Evolutionary conservation across 2,329 filamentous ascomycete genomes (phyloP), one percentile per base, ranked within the genome.

Genomic region (Aureobasidium sp.): DNA sequence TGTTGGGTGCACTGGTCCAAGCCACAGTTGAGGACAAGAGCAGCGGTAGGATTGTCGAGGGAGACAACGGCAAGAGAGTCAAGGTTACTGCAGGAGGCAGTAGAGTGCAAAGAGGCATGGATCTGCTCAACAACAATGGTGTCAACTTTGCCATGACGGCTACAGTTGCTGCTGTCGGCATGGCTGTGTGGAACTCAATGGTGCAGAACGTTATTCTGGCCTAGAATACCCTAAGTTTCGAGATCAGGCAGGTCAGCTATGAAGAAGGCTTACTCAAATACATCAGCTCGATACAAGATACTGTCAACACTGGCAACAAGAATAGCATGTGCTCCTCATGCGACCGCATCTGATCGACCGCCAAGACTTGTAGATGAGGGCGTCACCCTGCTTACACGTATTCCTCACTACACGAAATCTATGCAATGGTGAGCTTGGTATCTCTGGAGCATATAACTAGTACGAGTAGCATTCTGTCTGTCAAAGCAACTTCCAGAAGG

Each of bases 81-180:
- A 83, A 68, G 57, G 68, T 73, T 17, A 61, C 65, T 11, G 60
- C 64, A 7, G 71, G 69, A 49, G 72, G 71, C 3, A 68, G 67
- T 37, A 66, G 70, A 68, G 77, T 76, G 75, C 82, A 89, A 74
- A 88, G 79, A 67, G 91, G 85, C 71, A 56, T 79, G 76, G 83
- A 96, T 71, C 73, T 95, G 64, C 78, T 99, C 62, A 91, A 96
- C 74, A 99, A 99, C 74, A 99, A 99, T 73, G 89, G 90, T 60
- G 91, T 99, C 68, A 99, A 99, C 73, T 84, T 97, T 62, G 73
- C 93, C 62, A 97, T 97, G 93, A 92, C 93, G 19, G 84, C 87
- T 5, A 89, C 86, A 5, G 95, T 97, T 84, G 78, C 76, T 0
- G 74, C 84, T 37, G 85, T 49, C 27, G 64, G 62, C 12, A 62